phyloP scores from a whole-genome alignment of 208 protist species.

The Trypanosoma mega region DNA sequence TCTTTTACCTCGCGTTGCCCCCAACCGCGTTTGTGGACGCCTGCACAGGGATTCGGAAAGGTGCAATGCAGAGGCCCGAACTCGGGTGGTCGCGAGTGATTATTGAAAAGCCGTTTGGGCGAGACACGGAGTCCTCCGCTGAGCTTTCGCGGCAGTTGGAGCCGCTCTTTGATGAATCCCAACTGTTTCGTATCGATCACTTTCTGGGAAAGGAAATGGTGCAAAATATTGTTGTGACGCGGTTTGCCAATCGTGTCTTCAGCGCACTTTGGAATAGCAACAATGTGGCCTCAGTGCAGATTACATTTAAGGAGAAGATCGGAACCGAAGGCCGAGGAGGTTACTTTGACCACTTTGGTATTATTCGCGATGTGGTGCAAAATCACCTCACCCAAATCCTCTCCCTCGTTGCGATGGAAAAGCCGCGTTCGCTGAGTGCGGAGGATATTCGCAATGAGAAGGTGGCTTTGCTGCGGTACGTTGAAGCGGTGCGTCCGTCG shows the following conservation, averaged over 20 bases:
- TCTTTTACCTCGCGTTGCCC: conserved; percentile 93
- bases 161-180: conserved; percentile 78
- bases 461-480: conserved; percentile 75
- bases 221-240: conserved; percentile 91
- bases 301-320: conserved; percentile 94
- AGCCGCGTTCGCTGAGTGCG: conserved; percentile 71
- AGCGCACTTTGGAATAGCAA: conserved; percentile 87
- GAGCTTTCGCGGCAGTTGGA: conserved; percentile 75
- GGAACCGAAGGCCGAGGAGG: conserved; percentile 90
- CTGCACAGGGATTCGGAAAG: conserved; percentile 49
- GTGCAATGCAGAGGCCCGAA: conserved; percentile 48
- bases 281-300: conserved; percentile 89
- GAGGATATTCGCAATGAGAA: conserved; percentile 93
- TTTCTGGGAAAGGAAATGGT: conserved; percentile 96
- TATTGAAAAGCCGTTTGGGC: conserved; percentile 94
- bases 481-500: conserved; percentile 55
- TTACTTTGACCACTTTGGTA: conserved; percentile 93
- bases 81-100: conserved; percentile 83
- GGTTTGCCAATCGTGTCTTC: conserved; percentile 93
- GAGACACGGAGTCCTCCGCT: conserved; percentile 74
- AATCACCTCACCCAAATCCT: conserved; percentile 95
- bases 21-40: conserved; percentile 76
- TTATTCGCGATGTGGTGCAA: conserved; percentile 94
- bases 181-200: conserved; percentile 95
- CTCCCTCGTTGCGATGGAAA: conserved; percentile 92